A percentile compares a stretch with the other conserved stretches of the same genome.
These are phyloP conservation scores for Rosa lucieae DNA, from an alignment of 306 rosid genomes.

Conservation along the genomic window DNA sequence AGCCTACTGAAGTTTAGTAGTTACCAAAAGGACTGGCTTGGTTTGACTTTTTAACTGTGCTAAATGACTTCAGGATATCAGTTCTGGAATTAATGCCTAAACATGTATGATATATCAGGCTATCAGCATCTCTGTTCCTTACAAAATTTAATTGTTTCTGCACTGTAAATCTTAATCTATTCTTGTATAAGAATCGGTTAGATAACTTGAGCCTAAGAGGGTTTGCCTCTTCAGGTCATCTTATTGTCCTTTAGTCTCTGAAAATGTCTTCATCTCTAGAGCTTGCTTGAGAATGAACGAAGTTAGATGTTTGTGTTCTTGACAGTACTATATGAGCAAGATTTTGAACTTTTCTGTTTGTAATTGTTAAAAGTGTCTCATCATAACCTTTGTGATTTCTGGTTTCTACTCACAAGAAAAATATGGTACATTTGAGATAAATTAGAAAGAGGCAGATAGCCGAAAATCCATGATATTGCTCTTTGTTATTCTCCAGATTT, in stretches of 20 bases:
- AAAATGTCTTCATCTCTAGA: background rate
- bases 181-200: background rate
- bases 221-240: background rate
- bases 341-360: background rate
- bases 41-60: background rate
- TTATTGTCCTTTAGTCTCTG: background rate
- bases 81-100: slow-evolving; percentile 2
- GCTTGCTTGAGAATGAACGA: background rate
- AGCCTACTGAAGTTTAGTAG: background rate
- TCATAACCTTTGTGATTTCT: background rate
- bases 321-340: background rate
- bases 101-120: background rate
- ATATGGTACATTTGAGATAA: background rate
- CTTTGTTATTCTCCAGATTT: background rate
- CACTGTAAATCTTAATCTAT: background rate
- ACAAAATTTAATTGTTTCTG: background rate
- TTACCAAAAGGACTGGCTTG: background rate
- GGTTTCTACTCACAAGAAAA: background rate
- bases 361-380: background rate
- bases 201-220: background rate
- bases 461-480: background rate
- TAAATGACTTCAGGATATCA: background rate
- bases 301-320: slow-evolving; percentile 1
- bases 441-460: background rate
- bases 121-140: background rate